Conservation (phyloP, 176 grass and related monocot species). For the Calamus simplicifolius region DNA sequence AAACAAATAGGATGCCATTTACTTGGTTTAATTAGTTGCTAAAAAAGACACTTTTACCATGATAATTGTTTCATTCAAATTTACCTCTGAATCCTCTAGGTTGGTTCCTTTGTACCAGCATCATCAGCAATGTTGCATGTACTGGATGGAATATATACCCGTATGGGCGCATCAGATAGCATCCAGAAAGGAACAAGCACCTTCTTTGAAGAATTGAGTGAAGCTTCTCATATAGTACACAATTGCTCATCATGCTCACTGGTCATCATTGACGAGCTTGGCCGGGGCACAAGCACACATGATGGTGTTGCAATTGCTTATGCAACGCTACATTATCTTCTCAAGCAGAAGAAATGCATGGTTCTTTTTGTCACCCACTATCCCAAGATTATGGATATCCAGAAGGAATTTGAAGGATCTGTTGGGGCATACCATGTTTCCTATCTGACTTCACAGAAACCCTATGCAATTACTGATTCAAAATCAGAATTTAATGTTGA, state of each 20-base stretch:
- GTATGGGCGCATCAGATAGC: constrained; percentile 91
- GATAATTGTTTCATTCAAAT: constrained; percentile 26
- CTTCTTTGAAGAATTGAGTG: constrained; percentile 82
- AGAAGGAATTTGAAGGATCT: constrained; percentile 66
- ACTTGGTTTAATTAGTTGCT: no score
- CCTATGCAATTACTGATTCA: constrained; percentile 31
- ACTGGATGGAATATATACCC: constrained; percentile 78
- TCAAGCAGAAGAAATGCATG: constrained; percentile 58
- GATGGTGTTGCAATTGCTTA: constrained; percentile 92
- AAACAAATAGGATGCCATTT: no score
- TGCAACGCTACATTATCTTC: constrained; percentile 65
- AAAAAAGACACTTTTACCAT: neutral
- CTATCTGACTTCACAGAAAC: constrained; percentile 46
- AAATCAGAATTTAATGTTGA: constrained; percentile 14
- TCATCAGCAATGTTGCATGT: constrained; percentile 71
- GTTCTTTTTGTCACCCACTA: constrained; percentile 94
- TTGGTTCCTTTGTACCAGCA: constrained; percentile 89
- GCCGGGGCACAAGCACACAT: constrained; percentile 86
- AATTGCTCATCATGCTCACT: constrained; percentile 70
- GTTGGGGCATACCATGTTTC: constrained; percentile 83
- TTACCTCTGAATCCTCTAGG: constrained; percentile 42
- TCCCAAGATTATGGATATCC: constrained; percentile 83
- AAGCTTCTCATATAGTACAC: constrained; percentile 72
- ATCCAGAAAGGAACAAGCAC: constrained; percentile 91
- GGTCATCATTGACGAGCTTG: constrained; percentile 96